Evolutionary conservation across 192 early-diverging fungal genomes (phyloP).

Genomic region (Linnemannia zychae): DNA sequence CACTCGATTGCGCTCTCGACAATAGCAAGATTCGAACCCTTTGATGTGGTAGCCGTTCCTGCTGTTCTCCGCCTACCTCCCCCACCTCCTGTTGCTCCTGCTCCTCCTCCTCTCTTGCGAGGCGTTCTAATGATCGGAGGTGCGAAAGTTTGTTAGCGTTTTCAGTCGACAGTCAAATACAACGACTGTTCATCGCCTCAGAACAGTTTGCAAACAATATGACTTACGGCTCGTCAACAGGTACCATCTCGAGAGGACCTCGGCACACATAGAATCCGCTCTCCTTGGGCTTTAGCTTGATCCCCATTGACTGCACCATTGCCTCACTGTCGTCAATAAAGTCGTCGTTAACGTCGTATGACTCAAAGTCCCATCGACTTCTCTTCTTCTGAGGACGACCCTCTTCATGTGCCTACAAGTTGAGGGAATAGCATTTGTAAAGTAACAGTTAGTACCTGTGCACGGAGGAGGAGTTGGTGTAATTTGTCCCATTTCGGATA

Average conservation of each 20-base stretch:
- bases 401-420: background rate
- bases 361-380: conserved; percentile 56
- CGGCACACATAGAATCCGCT: conserved; percentile 67
- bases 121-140: background rate
- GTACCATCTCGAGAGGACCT: conserved; percentile 56
- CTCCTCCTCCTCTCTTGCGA: background rate
- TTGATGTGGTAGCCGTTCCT: conserved; percentile 11
- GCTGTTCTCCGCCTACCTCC: background rate
- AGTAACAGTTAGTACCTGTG: background rate
- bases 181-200: too few relatives aligned
- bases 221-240: conserved; percentile 44
- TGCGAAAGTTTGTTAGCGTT: background rate
- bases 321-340: conserved; percentile 75
- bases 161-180: background rate
- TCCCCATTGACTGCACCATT: conserved; percentile 54
- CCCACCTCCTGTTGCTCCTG: background rate
- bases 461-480: background rate
- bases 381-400: conserved; percentile 15
- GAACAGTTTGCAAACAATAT: background rate
- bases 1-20: conserved; percentile 50
- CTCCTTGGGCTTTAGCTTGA: conserved; percentile 47
- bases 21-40: conserved; percentile 27
- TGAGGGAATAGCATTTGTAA: background rate
- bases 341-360: conserved; percentile 68
- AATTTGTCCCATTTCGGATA: background rate